Evolutionary conservation across 768 basidiomycete genomes (phyloP).

Genomic region (Rhodotorula graminis): DNA sequence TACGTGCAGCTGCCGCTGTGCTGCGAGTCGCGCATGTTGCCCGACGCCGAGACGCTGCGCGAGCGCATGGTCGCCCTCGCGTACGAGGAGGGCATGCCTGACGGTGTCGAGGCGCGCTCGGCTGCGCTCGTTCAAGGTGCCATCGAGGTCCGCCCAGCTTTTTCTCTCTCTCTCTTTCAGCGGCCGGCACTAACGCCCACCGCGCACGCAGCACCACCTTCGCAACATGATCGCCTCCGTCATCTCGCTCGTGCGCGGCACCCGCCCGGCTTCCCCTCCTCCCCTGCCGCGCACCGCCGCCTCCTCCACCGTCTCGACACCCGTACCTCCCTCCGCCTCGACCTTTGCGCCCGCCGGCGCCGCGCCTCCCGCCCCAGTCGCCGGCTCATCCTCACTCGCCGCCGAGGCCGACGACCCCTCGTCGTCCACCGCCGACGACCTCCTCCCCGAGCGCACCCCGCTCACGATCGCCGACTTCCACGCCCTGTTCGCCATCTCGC

Average conservation of each 20-base stretch:
- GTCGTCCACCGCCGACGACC: background rate
- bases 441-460: background rate
- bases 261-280: background rate
- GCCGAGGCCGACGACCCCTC: background rate
- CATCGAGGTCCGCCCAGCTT: constrained; percentile 26
- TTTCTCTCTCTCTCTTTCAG: background rate
- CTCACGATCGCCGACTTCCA: constrained; percentile 32
- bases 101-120: constrained; percentile 22
- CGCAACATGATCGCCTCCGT: constrained; percentile 26
- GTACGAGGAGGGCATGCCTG: constrained; percentile 26
- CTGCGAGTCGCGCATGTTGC: constrained; percentile 29
- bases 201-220: constrained; percentile 22
- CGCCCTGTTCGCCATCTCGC: constrained; percentile 36
- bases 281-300: background rate
- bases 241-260: constrained; percentile 29
- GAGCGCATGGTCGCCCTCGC: constrained; percentile 30
- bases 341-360: constrained; percentile 14
- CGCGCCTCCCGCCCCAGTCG: background rate
- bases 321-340: background rate
- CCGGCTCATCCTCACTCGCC: too few species aligned
- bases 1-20: constrained; percentile 27
- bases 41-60: constrained; percentile 31
- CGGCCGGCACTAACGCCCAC: too few species aligned
- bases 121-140: constrained; percentile 20
- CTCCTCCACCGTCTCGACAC: constrained; percentile 3